Conservation (phyloP, 176 grass and related monocot genomes). For the Triticum aestivum region IWGSC_CS_RefSeq_v2.1 NC_057804.1:584062107-584062606, state of each 20-base stretch:
- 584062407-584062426: constrained; percentile 71
- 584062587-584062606: background rate
- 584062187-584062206: background rate
- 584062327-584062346: background rate
- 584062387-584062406: constrained; percentile 20
- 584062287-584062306: background rate
- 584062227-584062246: background rate
- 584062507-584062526: background rate
- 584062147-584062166: constrained; percentile 52
- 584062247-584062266: background rate
- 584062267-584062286: background rate
- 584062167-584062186: background rate
- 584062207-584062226: background rate
- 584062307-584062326: background rate
- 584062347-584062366: constrained; percentile 59
- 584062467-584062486: constrained; percentile 4
- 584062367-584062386: constrained; percentile 26
- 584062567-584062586: background rate
- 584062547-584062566: background rate
- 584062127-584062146: constrained; percentile 44
- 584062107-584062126: constrained; percentile 55
- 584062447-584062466: constrained; percentile 67
- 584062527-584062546: background rate
- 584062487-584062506: background rate
- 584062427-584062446: constrained; percentile 72